Evolutionary conservation across 805 yeast species (phyloP).

Genomic region (Starmerella stellata): DNA sequence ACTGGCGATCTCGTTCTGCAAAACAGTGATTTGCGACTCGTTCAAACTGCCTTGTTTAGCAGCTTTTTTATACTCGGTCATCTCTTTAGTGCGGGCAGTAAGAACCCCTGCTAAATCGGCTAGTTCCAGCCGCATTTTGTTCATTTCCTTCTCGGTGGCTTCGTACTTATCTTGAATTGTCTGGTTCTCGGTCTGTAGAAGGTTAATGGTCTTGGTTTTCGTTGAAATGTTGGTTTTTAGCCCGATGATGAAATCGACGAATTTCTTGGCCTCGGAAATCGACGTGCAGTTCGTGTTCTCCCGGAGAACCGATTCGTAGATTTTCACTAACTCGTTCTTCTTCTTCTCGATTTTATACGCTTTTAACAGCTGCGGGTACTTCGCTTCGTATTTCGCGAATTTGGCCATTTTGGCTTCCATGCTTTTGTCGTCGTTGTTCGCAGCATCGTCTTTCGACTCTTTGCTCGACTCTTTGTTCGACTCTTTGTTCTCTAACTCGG

Average conservation of each 20-base stretch:
- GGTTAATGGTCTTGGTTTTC: constrained; percentile 45
- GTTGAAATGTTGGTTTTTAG: constrained; percentile 41
- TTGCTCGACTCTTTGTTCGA: neutral
- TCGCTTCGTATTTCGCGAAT: constrained; percentile 52
- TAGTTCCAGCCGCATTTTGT: neutral
- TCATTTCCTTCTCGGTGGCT: neutral
- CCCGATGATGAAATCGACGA: constrained; percentile 53
- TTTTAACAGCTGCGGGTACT: constrained; percentile 62
- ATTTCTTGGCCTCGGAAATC: constrained; percentile 50
- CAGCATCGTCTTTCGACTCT: neutral
- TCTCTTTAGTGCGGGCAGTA: neutral
- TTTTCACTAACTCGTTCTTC: constrained; percentile 37
- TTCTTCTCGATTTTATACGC: constrained; percentile 73
- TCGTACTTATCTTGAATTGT: neutral
- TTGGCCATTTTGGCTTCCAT: constrained; percentile 15
- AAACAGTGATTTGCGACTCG: neutral
- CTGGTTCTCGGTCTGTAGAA: constrained; percentile 13
- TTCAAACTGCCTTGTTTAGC: neutral
- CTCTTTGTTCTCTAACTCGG: neutral
- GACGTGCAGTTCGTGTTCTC: constrained; percentile 70
- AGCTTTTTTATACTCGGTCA: neutral
- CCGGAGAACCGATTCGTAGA: constrained; percentile 49
- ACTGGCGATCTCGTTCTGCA: constrained; percentile 1
- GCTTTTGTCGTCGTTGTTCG: neutral
- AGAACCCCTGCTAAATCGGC: neutral